Evolutionary conservation across 179 eudicot genomes (phyloP), one percentile per base, ranked within the genome.

Genomic region (Corrigiola litoralis): DNA sequence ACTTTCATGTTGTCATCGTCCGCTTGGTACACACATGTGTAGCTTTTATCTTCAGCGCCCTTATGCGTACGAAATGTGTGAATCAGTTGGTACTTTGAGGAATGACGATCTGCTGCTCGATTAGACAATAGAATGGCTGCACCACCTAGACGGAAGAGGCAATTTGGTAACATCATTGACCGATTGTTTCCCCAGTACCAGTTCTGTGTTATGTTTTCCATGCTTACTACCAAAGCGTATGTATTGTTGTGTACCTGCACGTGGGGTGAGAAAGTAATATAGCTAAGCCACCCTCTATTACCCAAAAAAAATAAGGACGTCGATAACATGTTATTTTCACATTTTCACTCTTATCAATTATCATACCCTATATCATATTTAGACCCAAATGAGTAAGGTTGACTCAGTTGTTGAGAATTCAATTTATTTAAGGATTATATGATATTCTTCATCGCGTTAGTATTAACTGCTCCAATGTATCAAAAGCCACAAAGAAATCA

Each of bases 101-200:
- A 75, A 33, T 37, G 17, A 2, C 72, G 71, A 7, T 75, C 79
- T 0, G 68, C 37, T 1, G 58, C 2, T 3, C 65, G 65, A 38
- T 75, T 75, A 5, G 79, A 75, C 31, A 75, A 67, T 6, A 75
- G 63, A 10, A 75, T 75, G 38, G 79, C 79, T 5, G 79, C 79
- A 23, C 75, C 79, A 8, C 79, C 79, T 75, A 70, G 70, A 1
- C 79, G 75, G 50, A 75, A 75, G 3, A 75, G 63, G 51, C 79
- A 75, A 20, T 75, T 75, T 21, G 79, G 70, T 51, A 75, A 25
- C 9, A 75, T 45, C 79, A 75, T 75, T 14, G 79, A 70, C 21
- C 79, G 47, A 18, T 75, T 75, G 12, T 75, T 75, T 28, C 79
- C 79, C 68, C 58, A 65, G 10, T 75, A 75, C 79, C 79, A 75